Base-by-base conservation (phyloP, 2,329 filamentous ascomycete genomes). In the Didymosphaeria variabile region DNA sequence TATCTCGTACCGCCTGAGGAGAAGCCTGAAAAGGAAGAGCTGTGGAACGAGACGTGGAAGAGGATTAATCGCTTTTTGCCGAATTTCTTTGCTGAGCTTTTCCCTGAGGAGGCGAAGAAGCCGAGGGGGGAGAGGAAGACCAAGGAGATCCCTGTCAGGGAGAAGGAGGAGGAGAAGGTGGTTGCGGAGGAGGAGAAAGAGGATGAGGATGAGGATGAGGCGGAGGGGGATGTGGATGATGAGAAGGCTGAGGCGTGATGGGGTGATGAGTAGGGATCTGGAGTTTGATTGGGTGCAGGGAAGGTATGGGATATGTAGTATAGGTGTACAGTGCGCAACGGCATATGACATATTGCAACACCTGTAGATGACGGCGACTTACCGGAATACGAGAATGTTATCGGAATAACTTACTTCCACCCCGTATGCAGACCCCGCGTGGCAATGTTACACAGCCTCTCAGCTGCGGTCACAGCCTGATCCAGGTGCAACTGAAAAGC, bases 1-100 rank as follows among this genome's bases (percentile, higher is more conserved):
- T 94, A 92, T 71, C 86, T 99, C 5, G 89, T 92, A 0, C 86
- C 91, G 1, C 92, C 92, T 4, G 79, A 84, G 54, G 81, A 85
- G 63, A 78, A 79, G 31, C 79, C 79, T 10, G 74, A 79, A 63
- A 84, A 86, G 63, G 82, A 84, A 63, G 79, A 83, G 67, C 76
- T 89, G 40, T 90, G 88, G 88, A 77, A 75, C 7, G 87, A 90
- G 77, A 90, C 87, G 13, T 85, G 83, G 76, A 86, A 84, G 67
- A 80, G 86, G 34, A 80, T 90, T 50, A 85, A 87, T 55, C 77
- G 86, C 17, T 89, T 90, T 73, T 74, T 89, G 64, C 88, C 88
- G 0, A 81, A 83, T 42, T 76, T 90, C 40, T 86, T 89, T 72
- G 72, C 74, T 10, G 87, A 89, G 69, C 76, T 89, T 34, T 89